Evolutionary conservation across 2,329 filamentous ascomycete genomes (phyloP), one percentile per base, ranked within the genome.

Genomic region (Pseudogymnoascus sp.): DNA sequence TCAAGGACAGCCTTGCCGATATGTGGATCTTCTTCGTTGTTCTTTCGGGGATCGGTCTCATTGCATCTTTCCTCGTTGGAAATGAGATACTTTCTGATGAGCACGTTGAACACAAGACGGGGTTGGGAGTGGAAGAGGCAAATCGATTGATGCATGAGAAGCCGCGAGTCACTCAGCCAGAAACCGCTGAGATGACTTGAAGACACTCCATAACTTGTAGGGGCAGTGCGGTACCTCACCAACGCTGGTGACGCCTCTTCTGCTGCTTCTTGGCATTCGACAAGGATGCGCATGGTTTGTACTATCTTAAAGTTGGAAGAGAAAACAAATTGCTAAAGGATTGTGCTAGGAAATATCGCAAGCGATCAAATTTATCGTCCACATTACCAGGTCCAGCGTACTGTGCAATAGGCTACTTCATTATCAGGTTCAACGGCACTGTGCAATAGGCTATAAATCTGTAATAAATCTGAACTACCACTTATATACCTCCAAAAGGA

Each of bases 41-140:
- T 31, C 36, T 62, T 39, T 60, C 61, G 17, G 61, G 29, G 9
- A 51, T 62, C 4, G 61, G 74, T 0, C 59, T 81, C 12, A 41
- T 78, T 3, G 75, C 73, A 6, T 75, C 74, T 55, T 62, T 67
- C 6, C 79, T 80, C 62, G 72, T 81, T 60, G 71, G 74, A 61
- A 78, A 78, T 58, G 64, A 65, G 5, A 65, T 71, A 9, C 66
- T 81, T 69, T 78, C 72, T 55, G 75, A 72, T 36, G 78, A 80
- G 66, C 79, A 81, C 66, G 74, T 72, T 3, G 80, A 81, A 70
- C 80, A 78, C 9, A 78, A 74, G 68, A 82, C 80, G 8, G 80
- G 80, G 0, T 61, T 78, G 38, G 59, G 29, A 60, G 59, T 60
- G 38, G 59, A 60, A 60, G 59, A 60, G 36, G 59, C 59, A 60